These are phyloP conservation scores for Prunus salicina DNA, from an alignment of 306 rosid species.

Conservation along the genomic window DNA sequence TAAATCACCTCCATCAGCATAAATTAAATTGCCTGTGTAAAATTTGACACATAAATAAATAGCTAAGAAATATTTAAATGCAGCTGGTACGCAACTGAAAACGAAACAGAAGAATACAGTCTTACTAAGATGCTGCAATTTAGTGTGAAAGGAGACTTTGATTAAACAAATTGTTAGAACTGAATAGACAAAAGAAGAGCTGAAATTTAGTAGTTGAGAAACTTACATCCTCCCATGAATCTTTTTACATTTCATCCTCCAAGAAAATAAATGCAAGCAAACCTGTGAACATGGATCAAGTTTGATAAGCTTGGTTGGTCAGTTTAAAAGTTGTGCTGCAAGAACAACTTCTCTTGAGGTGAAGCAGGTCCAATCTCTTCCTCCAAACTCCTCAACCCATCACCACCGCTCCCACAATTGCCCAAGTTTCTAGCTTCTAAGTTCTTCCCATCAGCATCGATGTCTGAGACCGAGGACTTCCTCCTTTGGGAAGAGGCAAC, in stretches of 20 bases:
- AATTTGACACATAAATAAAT: background rate
- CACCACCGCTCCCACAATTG: conserved; percentile 50
- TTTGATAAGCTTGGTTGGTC: background rate
- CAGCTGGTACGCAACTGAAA: background rate
- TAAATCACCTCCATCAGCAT: background rate
- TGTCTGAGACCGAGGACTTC: conserved; percentile 84
- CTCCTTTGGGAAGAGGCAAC: conserved; percentile 97
- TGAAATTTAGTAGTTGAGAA: background rate
- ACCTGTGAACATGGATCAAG: background rate
- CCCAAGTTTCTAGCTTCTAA: conserved; percentile 55
- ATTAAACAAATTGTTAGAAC: conserved; percentile 6
- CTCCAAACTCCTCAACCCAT: conserved; percentile 84
- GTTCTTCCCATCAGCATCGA: conserved; percentile 74
- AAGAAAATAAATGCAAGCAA: conserved; percentile 7
- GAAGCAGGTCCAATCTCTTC: conserved; percentile 99
- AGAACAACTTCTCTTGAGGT: conserved; percentile 76
- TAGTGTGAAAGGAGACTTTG: background rate
- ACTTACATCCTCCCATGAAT: background rate
- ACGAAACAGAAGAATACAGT: background rate
- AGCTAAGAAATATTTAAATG: background rate
- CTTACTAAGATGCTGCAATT: background rate
- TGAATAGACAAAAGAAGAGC: background rate
- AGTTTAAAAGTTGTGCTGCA: conserved; percentile 74
- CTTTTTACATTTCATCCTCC: conserved; percentile 6
- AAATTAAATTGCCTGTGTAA: too few species aligned